Conservation (phyloP, 208 protist genomes). For the Spironucleus salmonicida region DNA sequence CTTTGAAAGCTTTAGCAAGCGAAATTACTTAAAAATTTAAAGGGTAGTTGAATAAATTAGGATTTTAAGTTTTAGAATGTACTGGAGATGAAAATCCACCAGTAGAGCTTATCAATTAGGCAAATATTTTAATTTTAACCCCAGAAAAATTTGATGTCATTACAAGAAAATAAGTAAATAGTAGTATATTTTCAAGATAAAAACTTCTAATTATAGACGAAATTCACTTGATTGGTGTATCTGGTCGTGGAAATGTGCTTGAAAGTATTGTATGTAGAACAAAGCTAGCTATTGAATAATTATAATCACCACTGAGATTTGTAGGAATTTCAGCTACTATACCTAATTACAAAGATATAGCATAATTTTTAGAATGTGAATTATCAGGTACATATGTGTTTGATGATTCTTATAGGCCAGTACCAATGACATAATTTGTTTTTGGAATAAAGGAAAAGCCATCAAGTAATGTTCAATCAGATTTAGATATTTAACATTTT, state of each 20-base stretch:
- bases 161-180: constrained; percentile 83
- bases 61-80: constrained; percentile 65
- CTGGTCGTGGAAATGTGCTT: constrained; percentile 87
- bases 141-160: constrained; percentile 99
- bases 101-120: constrained; percentile 72
- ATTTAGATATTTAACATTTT: constrained; percentile 11
- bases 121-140: constrained; percentile 93
- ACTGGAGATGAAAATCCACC: constrained; percentile 97
- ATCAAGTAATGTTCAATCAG: background rate
- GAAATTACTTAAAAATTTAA: constrained; percentile 90
- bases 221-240: constrained; percentile 87
- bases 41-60: constrained; percentile 51
- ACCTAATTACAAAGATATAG: constrained; percentile 96
- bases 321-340: constrained; percentile 92
- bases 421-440: constrained; percentile 82
- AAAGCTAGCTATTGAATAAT: constrained; percentile 68
- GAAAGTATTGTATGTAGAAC: constrained; percentile 89
- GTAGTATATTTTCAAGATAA: constrained; percentile 56
- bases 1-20: constrained; percentile 96
- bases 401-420: constrained; percentile 74
- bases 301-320: constrained; percentile 62
- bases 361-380: constrained; percentile 77
- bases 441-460: constrained; percentile 61
- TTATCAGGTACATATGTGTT: constrained; percentile 80
- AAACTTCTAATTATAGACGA: constrained; percentile 94